Evolutionary conservation across 805 yeast species (phyloP), one percentile per base, ranked within the genome.

Genomic region (Starmerella bombicola): DNA sequence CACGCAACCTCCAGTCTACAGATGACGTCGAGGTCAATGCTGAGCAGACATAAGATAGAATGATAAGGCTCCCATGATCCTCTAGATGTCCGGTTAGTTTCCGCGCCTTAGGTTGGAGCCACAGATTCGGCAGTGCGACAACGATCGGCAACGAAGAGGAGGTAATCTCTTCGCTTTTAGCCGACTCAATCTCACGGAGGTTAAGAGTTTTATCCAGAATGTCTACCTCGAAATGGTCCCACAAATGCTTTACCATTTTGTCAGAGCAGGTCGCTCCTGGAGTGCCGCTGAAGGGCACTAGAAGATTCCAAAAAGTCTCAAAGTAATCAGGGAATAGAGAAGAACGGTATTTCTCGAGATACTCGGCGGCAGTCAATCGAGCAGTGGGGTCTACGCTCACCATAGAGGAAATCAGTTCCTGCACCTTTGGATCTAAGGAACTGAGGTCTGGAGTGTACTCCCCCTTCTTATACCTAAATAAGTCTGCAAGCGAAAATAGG

Each of bases 401-500:
- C 79, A 91, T 77, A 44, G 71, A 68, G 33, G 56, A 47, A 2
- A 86, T 71, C 49, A 91, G 56, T 23, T 68, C 64, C 44, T 70
- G 67, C 2, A 83, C 65, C 19, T 64, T 51, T 0, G 54, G 47
- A 48, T 78, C 76, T 17, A 82, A 71, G 2, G 69, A 68, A 5
- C 69, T 67, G 35, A 82, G 58, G 41, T 75, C 75, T 0, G 94
- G 93, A 17, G 58, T 57, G 53, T 70, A 76, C 44, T 80, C 85
- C 2, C 75, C 71, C 43, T 71, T 72, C 52, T 78, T 78, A 59
- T 80, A 91, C 59, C 78, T 81, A 66, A 82, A 88, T 46, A 86
- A 64, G 54, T 86, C 94, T 0, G 97, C 76, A 10, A 91, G 67
- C 0, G 93, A 78, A 58, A 91, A 88, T 0, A 83, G 68, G 0